Evolutionary conservation across 768 basidiomycete genomes (phyloP).

Genomic region (Tephrocybe rancida): DNA sequence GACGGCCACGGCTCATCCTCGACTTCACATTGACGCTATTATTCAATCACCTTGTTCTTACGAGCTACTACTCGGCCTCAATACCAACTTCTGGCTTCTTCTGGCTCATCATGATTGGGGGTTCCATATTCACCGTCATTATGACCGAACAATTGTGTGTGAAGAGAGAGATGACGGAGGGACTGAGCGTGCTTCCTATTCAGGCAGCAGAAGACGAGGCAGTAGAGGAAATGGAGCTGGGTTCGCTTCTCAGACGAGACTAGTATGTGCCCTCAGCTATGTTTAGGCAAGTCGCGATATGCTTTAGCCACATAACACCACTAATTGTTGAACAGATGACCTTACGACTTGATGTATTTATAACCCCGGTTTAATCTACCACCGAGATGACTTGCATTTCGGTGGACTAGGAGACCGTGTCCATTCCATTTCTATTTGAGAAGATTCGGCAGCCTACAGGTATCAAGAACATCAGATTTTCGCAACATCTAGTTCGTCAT

Average conservation of each 20-base stretch:
- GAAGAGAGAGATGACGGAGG: conserved; percentile 86
- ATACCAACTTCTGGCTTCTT: conserved; percentile 91
- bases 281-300: conserved; percentile 1
- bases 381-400: not conserved
- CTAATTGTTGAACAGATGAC: conserved; percentile 7
- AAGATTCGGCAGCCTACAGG: not conserved
- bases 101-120: conserved; percentile 79
- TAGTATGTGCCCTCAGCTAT: conserved; percentile 18
- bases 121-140: conserved; percentile 74
- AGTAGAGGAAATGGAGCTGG: conserved; percentile 63
- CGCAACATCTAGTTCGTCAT: not conserved
- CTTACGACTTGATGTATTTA: conserved; percentile 16
- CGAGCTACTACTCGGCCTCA: conserved; percentile 86
- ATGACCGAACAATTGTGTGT: conserved; percentile 92
- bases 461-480: not conserved
- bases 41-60: conserved; percentile 91
- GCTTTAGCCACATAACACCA: not conserved
- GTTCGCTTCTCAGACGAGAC: conserved; percentile 42
- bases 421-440: not conserved
- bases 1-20: conserved; percentile 90
- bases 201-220: conserved; percentile 56
- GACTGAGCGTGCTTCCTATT: conserved; percentile 56
- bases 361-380: conserved; percentile 6
- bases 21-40: conserved; percentile 92
- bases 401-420: conserved; percentile 13